Conservation (phyloP, 1,139 yeast genomes). For the Yamadazyma membranifaciens region DNA sequence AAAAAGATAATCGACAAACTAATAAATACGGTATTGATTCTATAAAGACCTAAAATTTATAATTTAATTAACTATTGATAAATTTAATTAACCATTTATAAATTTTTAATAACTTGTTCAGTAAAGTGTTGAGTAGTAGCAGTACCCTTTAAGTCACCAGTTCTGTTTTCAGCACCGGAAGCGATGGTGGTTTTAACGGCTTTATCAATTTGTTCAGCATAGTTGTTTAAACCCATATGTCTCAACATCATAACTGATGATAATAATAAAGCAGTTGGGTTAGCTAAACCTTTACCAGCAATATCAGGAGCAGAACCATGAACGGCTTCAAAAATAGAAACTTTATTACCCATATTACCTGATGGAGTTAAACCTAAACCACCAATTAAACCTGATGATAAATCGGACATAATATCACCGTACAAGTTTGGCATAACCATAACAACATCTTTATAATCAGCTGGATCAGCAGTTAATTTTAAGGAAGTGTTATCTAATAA, state of each 20-base stretch:
- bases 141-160: conserved; percentile 93
- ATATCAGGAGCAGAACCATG: conserved; percentile 98
- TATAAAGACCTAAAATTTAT: conserved; percentile 1
- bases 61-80: neutral
- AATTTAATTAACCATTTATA: conserved; percentile 23
- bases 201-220: conserved; percentile 79
- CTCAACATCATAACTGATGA: conserved; percentile 99
- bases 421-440: conserved; percentile 99
- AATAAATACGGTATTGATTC: conserved; percentile 1
- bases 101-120: conserved; percentile 54
- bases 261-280: conserved; percentile 95
- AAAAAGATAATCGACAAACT: neutral
- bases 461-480: conserved; percentile 85
- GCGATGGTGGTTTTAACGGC: conserved; percentile 94
- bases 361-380: conserved; percentile 98
- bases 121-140: conserved; percentile 89
- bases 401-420: conserved; percentile 97
- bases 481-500: conserved; percentile 94
- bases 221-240: conserved; percentile 85
- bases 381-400: conserved; percentile 96
- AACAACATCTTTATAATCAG: conserved; percentile 74
- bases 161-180: conserved; percentile 88
- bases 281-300: conserved; percentile 97
- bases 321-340: conserved; percentile 97
- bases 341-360: conserved; percentile 98